phyloP scores from a whole-genome alignment of 2,329 filamentous ascomycete genomes.

The Atkinsonella texensis region DNA sequence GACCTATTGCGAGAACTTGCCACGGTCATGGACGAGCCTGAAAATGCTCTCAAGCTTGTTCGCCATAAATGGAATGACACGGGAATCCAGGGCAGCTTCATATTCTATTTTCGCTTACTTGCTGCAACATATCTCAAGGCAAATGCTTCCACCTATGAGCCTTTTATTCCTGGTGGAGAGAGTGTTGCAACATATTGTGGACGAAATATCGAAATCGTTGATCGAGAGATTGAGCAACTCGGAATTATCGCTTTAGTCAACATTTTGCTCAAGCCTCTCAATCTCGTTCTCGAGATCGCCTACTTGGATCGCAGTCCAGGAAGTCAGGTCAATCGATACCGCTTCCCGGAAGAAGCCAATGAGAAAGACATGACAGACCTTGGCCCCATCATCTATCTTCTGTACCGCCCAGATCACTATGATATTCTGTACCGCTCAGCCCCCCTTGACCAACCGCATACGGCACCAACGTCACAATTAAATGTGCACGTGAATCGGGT shows the following conservation, averaged over 20 bases:
- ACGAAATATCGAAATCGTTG: constrained; percentile 58
- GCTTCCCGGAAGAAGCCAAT: constrained; percentile 45
- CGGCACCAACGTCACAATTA: constrained; percentile 7
- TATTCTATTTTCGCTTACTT: constrained; percentile 75
- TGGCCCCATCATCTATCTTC: constrained; percentile 42
- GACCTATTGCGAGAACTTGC: constrained; percentile 54
- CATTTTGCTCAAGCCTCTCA: constrained; percentile 65
- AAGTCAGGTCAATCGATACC: constrained; percentile 59
- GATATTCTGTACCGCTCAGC: constrained; percentile 72
- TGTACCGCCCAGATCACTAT: constrained; percentile 74
- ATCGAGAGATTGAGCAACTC: constrained; percentile 84
- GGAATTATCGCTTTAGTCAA: constrained; percentile 68
- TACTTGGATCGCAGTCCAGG: constrained; percentile 84
- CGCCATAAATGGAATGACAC: constrained; percentile 63
- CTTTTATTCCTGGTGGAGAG: constrained; percentile 52
- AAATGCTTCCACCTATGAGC: constrained; percentile 54
- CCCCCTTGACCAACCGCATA: constrained; percentile 13
- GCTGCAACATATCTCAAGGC: constrained; percentile 77
- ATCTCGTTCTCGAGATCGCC: constrained; percentile 72
- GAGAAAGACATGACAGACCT: constrained; percentile 29
- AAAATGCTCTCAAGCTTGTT: constrained; percentile 41
- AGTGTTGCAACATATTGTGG: constrained; percentile 57
- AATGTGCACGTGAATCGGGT: constrained; percentile 42
- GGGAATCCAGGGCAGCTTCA: constrained; percentile 56
- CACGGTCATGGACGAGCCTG: constrained; percentile 45